Percentiles rank a stretch among this genome's conserved stretches.
Evolutionary conservation across 805 yeast genomes (phyloP).

Genomic region (Millerago galiae): DNA sequence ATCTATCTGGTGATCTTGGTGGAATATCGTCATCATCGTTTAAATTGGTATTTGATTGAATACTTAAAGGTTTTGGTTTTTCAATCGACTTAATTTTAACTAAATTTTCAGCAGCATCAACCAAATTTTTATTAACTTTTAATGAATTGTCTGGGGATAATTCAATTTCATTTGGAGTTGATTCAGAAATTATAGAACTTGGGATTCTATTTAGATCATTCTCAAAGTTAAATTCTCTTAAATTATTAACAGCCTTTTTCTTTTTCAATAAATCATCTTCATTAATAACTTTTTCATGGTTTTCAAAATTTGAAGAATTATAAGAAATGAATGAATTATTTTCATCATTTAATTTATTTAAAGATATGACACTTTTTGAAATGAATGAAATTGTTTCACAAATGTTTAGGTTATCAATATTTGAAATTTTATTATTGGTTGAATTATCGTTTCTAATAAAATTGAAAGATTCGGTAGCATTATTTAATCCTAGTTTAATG

Average conservation of each 20-base stretch:
- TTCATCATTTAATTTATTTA: conserved; percentile 11
- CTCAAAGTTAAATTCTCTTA: conserved; percentile 39
- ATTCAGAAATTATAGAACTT: conserved; percentile 14
- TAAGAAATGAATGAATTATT: conserved; percentile 48
- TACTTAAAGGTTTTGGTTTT: neutral
- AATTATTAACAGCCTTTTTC: conserved; percentile 42
- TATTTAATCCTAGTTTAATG: conserved; percentile 4
- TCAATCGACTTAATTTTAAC: conserved; percentile 2
- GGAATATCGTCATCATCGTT: conserved; percentile 3
- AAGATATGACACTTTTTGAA: conserved; percentile 18
- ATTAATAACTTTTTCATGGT: neutral
- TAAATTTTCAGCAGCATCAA: neutral
- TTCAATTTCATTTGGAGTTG: conserved; percentile 10
- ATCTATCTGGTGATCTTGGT: conserved; percentile 5
- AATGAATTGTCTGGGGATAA: neutral
- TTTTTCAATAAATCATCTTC: conserved; percentile 30
- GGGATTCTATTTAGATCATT: conserved; percentile 13
- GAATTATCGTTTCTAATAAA: conserved; percentile 12
- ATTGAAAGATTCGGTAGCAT: conserved; percentile 14
- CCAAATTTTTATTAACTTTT: neutral
- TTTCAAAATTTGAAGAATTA: conserved; percentile 37
- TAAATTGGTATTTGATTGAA: neutral
- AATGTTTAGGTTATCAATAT: conserved; percentile 24
- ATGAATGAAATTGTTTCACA: conserved; percentile 23
- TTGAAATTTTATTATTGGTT: conserved; percentile 10